Evolutionary conservation across 164 flowering plant genomes (phyloP).

Genomic region (Berberis vulgaris): DNA sequence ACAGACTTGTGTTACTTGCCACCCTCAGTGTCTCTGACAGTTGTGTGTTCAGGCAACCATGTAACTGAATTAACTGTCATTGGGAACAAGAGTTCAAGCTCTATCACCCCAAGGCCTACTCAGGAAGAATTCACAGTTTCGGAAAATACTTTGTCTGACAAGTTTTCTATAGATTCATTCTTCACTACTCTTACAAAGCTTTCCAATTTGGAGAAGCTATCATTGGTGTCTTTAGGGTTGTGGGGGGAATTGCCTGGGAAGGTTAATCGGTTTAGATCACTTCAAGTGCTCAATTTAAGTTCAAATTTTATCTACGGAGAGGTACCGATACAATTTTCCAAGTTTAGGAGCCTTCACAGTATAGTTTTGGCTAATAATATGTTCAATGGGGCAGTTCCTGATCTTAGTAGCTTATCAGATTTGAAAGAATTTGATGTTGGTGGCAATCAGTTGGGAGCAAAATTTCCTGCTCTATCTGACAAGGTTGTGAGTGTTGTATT

Average conservation of each 20-base stretch:
- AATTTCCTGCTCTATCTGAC: slow-evolving; percentile 47
- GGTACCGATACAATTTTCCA: slow-evolving; percentile 35
- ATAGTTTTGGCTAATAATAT: slow-evolving; percentile 57
- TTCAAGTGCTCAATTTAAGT: slow-evolving; percentile 57
- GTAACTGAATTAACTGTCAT: slow-evolving; percentile 52
- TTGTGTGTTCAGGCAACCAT: slow-evolving; percentile 44
- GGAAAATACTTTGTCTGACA: slow-evolving; percentile 27
- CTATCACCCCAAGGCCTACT: slow-evolving; percentile 12
- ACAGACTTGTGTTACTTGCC: slow-evolving; percentile 66
- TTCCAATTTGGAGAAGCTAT: slow-evolving; percentile 39
- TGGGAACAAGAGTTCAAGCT: slow-evolving; percentile 44
- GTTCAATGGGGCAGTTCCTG: slow-evolving; percentile 69
- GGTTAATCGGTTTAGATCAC: slow-evolving; percentile 40
- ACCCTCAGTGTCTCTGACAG: slow-evolving; percentile 35
- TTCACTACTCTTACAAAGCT: slow-evolving; percentile 71
- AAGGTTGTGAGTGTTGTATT: slow-evolving; percentile 32
- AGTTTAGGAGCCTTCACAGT: slow-evolving; percentile 28
- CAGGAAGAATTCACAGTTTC: slow-evolving; percentile 17
- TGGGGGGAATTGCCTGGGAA: slow-evolving; percentile 76
- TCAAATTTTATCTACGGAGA: slow-evolving; percentile 62
- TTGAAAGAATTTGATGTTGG: slow-evolving; percentile 62
- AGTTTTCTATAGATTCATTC: slow-evolving; percentile 58
- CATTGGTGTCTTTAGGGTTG: slow-evolving; percentile 67
- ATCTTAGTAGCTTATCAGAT: slow-evolving; percentile 33
- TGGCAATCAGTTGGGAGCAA: slow-evolving; percentile 47